A percentile compares a stretch with the other conserved stretches of the same genome.
phyloP scores from a whole-genome alignment of 495 filamentous ascomycete genomes.

The Podospora conica region DNA sequence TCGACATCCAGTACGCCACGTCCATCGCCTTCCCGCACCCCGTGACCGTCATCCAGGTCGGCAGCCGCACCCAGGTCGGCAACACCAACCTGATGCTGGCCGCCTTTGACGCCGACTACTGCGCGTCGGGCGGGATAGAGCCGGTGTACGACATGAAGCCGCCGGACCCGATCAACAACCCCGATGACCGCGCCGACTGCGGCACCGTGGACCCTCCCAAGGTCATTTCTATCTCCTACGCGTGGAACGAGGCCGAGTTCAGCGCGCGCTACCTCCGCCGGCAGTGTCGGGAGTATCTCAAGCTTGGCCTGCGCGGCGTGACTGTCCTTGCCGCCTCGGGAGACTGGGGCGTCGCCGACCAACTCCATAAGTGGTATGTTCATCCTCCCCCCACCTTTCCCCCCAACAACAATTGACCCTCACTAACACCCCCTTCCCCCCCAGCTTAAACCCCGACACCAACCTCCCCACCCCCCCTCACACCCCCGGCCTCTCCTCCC shows the following conservation, averaged over 20 bases:
- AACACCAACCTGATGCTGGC: constrained; percentile 44
- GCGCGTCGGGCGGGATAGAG: not conserved
- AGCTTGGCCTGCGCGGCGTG: constrained; percentile 58
- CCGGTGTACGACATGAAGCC: not conserved
- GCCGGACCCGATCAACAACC: not conserved
- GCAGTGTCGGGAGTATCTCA: constrained; percentile 48
- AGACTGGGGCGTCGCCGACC: constrained; percentile 52
- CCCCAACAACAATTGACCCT: constrained; percentile 30
- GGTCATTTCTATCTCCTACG: constrained; percentile 39
- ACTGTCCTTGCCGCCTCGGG: constrained; percentile 56
- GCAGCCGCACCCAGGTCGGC: constrained; percentile 40
- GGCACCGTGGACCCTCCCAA: constrained; percentile 40
- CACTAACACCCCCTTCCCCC: constrained; percentile 13
- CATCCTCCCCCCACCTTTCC: constrained; percentile 15
- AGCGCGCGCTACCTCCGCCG: constrained; percentile 33
- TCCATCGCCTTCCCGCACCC: constrained; percentile 49
- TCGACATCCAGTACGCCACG: constrained; percentile 25
- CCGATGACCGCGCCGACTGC: constrained; percentile 32
- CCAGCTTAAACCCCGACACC: constrained; percentile 15
- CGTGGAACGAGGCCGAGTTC: constrained; percentile 31
- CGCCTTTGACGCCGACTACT: not conserved
- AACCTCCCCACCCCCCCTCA: constrained; percentile 18
- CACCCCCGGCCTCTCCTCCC: constrained; percentile 19
- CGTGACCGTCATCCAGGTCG: constrained; percentile 49
- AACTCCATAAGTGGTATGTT: constrained; percentile 26